A percentile compares a stretch with the other conserved stretches of the same genome.
phyloP scores from a whole-genome alignment of 768 basidiomycete species.

The Phlebiopsis gigantea region DNA sequence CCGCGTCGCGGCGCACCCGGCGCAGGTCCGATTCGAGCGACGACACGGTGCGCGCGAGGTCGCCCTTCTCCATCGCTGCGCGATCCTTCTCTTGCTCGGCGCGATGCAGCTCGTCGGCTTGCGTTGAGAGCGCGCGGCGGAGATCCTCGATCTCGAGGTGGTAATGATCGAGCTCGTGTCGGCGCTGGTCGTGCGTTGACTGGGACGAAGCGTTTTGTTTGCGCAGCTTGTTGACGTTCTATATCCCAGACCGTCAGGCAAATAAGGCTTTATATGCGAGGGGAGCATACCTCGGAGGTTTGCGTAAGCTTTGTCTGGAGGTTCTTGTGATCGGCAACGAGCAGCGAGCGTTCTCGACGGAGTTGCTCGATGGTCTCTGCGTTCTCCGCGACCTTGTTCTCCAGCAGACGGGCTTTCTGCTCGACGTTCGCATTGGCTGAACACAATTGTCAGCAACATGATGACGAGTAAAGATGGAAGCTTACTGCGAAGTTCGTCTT shows the following conservation, averaged over 20 bases:
- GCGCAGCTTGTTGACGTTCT: slow-evolving; percentile 60
- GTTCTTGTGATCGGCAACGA: slow-evolving; percentile 65
- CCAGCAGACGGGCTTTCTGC: slow-evolving; percentile 67
- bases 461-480: neutral
- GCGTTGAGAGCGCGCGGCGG: slow-evolving; percentile 56
- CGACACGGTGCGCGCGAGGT: slow-evolving; percentile 62
- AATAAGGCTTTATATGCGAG: too few relatives aligned
- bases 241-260: neutral
- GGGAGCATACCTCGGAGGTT: slow-evolving; percentile 53
- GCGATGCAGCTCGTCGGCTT: slow-evolving; percentile 56
- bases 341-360: slow-evolving; percentile 68
- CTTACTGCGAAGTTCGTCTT: slow-evolving; percentile 66
- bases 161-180: slow-evolving; percentile 69
- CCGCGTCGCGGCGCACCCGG: slow-evolving; percentile 72
- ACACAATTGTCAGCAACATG: neutral
- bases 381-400: slow-evolving; percentile 65
- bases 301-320: slow-evolving; percentile 66
- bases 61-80: slow-evolving; percentile 55
- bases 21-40: slow-evolving; percentile 67
- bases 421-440: slow-evolving; percentile 63
- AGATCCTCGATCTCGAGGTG: slow-evolving; percentile 73
- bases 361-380: slow-evolving; percentile 65
- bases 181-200: slow-evolving; percentile 62
- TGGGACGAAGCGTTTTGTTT: slow-evolving; percentile 57
- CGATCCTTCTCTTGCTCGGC: slow-evolving; percentile 61